Conservation (phyloP, 2,329 filamentous ascomycete species). For the Trichothecium sympodiale region DNA sequence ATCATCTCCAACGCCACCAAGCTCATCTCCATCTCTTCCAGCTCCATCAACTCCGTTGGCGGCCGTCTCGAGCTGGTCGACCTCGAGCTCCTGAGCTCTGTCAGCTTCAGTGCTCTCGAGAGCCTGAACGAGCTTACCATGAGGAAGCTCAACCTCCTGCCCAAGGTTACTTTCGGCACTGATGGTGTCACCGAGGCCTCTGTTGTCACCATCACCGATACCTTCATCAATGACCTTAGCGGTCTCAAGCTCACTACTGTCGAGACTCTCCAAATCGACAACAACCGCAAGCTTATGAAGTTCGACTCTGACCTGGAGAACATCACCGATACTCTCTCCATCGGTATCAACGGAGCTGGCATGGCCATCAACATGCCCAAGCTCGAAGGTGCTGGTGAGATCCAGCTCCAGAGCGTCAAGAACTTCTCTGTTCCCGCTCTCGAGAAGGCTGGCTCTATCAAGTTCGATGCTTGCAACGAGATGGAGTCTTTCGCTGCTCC, state of each 20-base stretch:
- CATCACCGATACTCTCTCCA: conserved; percentile 57
- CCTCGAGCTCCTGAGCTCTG: conserved; percentile 56
- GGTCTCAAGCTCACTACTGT: conserved; percentile 73
- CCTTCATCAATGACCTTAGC: conserved; percentile 64
- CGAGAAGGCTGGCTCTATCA: conserved; percentile 60
- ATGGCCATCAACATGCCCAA: conserved; percentile 66
- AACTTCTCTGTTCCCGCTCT: conserved; percentile 65
- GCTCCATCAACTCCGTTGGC: conserved; percentile 52
- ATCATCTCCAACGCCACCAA: conserved; percentile 47
- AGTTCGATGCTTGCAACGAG: conserved; percentile 67
- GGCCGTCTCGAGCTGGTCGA: conserved; percentile 60
- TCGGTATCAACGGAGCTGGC: conserved; percentile 69
- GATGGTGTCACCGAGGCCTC: conserved; percentile 53
- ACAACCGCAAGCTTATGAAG: conserved; percentile 70
- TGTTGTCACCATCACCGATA: conserved; percentile 72
- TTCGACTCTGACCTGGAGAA: conserved; percentile 72
- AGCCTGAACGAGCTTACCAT: conserved; percentile 58
- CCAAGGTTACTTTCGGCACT: conserved; percentile 35
- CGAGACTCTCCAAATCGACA: conserved; percentile 69
- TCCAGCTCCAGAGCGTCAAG: conserved; percentile 62
- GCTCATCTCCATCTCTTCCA: conserved; percentile 52
- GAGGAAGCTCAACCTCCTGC: conserved; percentile 54
- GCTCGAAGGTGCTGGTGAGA: conserved; percentile 46
- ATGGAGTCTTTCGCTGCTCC: conserved; percentile 50
- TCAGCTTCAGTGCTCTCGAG: conserved; percentile 56